phyloP scores from a whole-genome alignment of 306 rosid species.

The Ziziphus jujuba region DNA sequence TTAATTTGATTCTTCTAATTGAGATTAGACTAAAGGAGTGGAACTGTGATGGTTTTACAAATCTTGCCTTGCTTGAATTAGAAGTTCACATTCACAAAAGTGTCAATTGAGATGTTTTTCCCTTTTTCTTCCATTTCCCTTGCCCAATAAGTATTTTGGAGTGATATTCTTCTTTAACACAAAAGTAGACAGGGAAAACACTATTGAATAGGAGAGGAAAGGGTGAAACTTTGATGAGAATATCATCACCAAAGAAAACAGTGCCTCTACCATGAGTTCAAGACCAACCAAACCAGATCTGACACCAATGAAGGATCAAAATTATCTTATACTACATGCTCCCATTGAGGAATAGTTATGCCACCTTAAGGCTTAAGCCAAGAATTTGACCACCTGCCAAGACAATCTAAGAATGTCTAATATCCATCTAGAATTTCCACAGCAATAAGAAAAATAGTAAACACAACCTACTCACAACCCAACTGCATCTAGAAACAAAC shows the following conservation, averaged over 20 bases:
- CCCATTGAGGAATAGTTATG: background rate
- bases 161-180: background rate
- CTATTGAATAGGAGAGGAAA: background rate
- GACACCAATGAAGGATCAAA: background rate
- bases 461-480: background rate
- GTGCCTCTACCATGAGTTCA: background rate
- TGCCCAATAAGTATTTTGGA: background rate
- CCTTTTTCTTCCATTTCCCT: background rate
- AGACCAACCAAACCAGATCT: background rate
- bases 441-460: background rate
- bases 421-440: background rate
- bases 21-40: background rate
- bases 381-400: slow-evolving; percentile 3
- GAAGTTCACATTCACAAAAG: background rate
- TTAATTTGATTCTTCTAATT: too few relatives aligned
- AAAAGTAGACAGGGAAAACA: background rate
- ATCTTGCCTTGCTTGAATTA: background rate
- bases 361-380: background rate
- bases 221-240: background rate
- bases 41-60: background rate
- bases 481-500: background rate
- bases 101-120: background rate
- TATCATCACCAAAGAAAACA: background rate
- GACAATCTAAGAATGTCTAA: background rate
- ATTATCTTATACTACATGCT: background rate